Conservation (phyloP, 1,139 yeast species). For the Candida sanyaensis region DNA sequence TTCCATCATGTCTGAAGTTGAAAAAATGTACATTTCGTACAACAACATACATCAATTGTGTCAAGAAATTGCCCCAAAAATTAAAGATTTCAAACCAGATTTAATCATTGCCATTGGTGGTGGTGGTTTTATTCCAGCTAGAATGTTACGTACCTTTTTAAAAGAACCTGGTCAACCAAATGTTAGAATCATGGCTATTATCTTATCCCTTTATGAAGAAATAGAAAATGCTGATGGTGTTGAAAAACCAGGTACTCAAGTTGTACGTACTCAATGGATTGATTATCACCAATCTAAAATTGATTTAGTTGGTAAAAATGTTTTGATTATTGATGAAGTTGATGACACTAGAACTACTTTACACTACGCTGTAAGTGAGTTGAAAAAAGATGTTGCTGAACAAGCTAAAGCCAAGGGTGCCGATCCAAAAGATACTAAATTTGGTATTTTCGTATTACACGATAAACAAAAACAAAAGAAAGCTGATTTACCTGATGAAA, state of each 20-base stretch:
- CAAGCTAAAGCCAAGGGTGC: slow-evolving; percentile 54
- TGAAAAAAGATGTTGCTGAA: slow-evolving; percentile 75
- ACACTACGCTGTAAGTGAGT: slow-evolving; percentile 86
- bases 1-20: slow-evolving; percentile 33
- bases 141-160: slow-evolving; percentile 88
- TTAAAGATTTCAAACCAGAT: slow-evolving; percentile 76
- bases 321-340: slow-evolving; percentile 89
- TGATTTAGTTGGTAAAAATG: slow-evolving; percentile 75
- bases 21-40: slow-evolving; percentile 83
- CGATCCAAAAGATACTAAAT: slow-evolving; percentile 60
- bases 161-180: slow-evolving; percentile 86
- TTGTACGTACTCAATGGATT: slow-evolving; percentile 95
- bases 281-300: slow-evolving; percentile 71
- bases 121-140: slow-evolving; percentile 96
- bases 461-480: slow-evolving; percentile 88
- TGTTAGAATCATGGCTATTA: slow-evolving; percentile 92
- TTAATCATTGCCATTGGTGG: slow-evolving; percentile 90
- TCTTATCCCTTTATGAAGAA: slow-evolving; percentile 86
- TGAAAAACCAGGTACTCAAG: slow-evolving; percentile 71
- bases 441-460: slow-evolving; percentile 89
- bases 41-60: slow-evolving; percentile 92
- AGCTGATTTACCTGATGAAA: slow-evolving; percentile 70
- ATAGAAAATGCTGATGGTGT: slow-evolving; percentile 57
- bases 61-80: slow-evolving; percentile 75
- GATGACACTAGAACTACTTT: slow-evolving; percentile 95